Evolutionary conservation across 2,329 filamentous ascomycete species (phyloP), one percentile per base, ranked within the genome.

Genomic region (Aspergillus ochraceoroseus): DNA sequence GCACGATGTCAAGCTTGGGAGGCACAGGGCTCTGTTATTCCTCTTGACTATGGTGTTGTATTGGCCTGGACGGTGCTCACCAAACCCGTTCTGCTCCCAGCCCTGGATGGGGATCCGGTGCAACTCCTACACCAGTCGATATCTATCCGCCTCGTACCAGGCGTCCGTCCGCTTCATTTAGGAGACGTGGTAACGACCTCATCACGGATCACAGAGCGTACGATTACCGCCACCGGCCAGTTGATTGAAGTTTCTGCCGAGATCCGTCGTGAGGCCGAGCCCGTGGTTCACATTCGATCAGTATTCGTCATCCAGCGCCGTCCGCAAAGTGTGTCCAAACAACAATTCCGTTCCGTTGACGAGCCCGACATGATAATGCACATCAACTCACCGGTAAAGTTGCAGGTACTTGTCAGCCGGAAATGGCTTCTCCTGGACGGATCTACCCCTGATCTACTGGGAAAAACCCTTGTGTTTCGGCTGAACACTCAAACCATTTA

Each of bases 41-140:
- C 40, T 3, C 20, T 43, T 23, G 40, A 43, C 33, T 32, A 37
- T 7, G 33, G 33, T 7, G 30, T 38, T 17, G 33, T 43, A 1
- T n/a, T 38, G 6, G 40, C 40, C 8, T 43, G 40, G 40, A 35
- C 30, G 14, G 32, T 18, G 7, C 33, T 43, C 7, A 35, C 35
- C 12, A 31, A 27, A 15, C 34, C 33, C 6, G 14, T 43, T 2
- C 23, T 37, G 8, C 18, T 27, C 20, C 6, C 27, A 2, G 32
- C 9, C 2, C 19, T 43, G 11, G 23, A 33, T 1, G 40, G 33
- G 4, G 40, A 43, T 14, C 20, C 35, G 2, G 27, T 43, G n/a
- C 40, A 35, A 1, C 40, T 43, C 7, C 32, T 43, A 12, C 40
- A 43, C 18, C 22, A 15, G 32, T 37, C 33, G 5, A 38, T 37